A percentile compares a stretch with the other conserved stretches of the same genome.
Conservation (phyloP, 495 filamentous ascomycete genomes). For the Chaetomidium leptoderma region DNA sequence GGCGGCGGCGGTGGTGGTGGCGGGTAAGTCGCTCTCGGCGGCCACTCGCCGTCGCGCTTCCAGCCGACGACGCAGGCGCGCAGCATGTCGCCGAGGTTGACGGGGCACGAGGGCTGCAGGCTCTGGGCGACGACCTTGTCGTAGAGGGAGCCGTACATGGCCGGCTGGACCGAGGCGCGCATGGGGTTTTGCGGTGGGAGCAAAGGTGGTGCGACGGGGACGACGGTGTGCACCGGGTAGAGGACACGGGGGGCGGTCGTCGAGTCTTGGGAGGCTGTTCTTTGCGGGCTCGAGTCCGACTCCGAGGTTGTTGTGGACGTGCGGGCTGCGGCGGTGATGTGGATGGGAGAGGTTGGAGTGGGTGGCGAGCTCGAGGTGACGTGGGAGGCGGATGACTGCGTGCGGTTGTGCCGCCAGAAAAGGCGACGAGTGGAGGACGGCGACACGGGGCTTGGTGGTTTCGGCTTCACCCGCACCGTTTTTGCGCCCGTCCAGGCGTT, state of each 20-base stretch:
- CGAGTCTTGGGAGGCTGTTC: constrained; percentile 21
- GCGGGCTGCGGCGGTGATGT: constrained; percentile 20
- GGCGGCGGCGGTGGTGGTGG: too few relatives aligned
- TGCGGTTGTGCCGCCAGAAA: constrained; percentile 31
- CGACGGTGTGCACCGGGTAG: constrained; percentile 45
- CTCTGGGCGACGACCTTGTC: constrained; percentile 75
- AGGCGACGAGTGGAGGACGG: constrained; percentile 29
- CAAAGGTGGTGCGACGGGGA: constrained; percentile 62
- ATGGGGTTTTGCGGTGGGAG: constrained; percentile 65
- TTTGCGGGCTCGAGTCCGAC: constrained; percentile 21
- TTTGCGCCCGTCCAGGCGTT: constrained; percentile 85
- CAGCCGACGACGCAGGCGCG: constrained; percentile 83
- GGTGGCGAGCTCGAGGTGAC: constrained; percentile 20
- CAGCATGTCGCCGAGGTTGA: constrained; percentile 78
- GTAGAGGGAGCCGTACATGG: constrained; percentile 78
- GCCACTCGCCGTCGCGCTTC: constrained; percentile 94
- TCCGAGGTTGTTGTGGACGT: constrained; percentile 23
- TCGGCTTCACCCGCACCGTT: constrained; percentile 41
- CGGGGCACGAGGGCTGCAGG: constrained; percentile 74
- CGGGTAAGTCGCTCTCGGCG: constrained; percentile 56
- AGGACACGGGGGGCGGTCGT: constrained; percentile 7
- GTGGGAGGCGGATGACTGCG: constrained; percentile 32
- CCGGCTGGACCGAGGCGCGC: constrained; percentile 65
- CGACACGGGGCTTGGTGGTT: constrained; percentile 29
- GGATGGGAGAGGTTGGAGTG: constrained; percentile 22